phyloP scores from a whole-genome alignment of 192 early-diverging fungal genomes.

The Coemansia sp. region DNA sequence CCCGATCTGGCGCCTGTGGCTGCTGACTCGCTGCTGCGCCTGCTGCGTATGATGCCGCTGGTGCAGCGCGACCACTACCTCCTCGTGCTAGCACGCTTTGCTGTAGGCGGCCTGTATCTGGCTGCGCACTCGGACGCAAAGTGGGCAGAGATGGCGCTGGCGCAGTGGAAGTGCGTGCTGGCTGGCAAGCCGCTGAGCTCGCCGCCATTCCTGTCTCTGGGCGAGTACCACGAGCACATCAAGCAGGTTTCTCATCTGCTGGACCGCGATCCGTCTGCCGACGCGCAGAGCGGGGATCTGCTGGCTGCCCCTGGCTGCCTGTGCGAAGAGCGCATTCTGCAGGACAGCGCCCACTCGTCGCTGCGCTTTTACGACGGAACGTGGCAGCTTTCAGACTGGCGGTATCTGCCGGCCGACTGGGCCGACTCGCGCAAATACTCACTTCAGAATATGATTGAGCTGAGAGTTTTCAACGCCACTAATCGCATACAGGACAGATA shows the following conservation, averaged over 20 bases:
- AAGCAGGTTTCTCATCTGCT: slow-evolving; percentile 2
- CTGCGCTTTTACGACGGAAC: slow-evolving; percentile 34
- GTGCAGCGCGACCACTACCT: slow-evolving; percentile 67
- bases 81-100: slow-evolving; percentile 58
- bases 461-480: slow-evolving; percentile 60
- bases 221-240: slow-evolving; percentile 24
- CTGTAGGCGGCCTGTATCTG: slow-evolving; percentile 57
- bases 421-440: slow-evolving; percentile 65
- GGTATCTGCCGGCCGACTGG: slow-evolving; percentile 39
- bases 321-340: slow-evolving; percentile 20
- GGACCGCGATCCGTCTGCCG: neutral
- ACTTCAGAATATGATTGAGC: slow-evolving; percentile 61
- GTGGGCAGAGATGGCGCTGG: slow-evolving; percentile 41
- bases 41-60: slow-evolving; percentile 57
- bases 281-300: neutral
- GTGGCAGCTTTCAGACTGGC: slow-evolving; percentile 37
- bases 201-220: slow-evolving; percentile 29
- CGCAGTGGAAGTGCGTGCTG: slow-evolving; percentile 55
- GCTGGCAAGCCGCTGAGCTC: slow-evolving; percentile 32
- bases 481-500: slow-evolving; percentile 35
- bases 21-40: slow-evolving; percentile 24
- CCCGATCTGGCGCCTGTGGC: slow-evolving; percentile 14
- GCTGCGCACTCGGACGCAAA: slow-evolving; percentile 36
- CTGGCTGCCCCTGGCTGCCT: slow-evolving; percentile 20
- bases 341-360: slow-evolving; percentile 24